Evolutionary conservation across 257 asterid genomes (phyloP), one percentile per base, ranked within the genome.

Genomic region (Jasminum sambac): DNA sequence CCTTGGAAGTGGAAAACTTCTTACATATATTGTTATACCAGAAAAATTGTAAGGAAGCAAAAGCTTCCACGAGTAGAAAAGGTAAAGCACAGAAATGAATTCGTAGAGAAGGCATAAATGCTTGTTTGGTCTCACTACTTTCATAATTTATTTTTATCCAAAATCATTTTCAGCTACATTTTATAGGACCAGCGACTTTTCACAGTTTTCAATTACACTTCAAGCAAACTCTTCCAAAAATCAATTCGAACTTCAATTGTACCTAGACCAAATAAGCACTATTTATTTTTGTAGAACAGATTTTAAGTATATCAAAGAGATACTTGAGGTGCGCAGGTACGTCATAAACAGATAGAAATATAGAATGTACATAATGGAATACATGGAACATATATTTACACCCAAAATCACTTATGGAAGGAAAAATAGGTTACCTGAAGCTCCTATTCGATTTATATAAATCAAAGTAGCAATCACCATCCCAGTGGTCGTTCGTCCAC

Each of bases 401-500:
- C 64, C 36, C 26, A 44, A 63, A 71, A 52, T 23, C 11, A 73
- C 55, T 70, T 41, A 63, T 66, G 17, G 61, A 50, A 57, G 71
- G 79, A 66, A 83, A 69, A 64, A 67, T 30, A 64, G 41, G 52
- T 69, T 83, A 93, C 98, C 98, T 85, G 96, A 90, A 81, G 95
- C 95, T 70, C 97, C 97, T 70, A 85, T 90, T 74, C 98, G 97
- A 78, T 84, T 88, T 68, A 93, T 85, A 85, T 87, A 87, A 76
- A 89, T 83, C 81, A 90, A 76, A 58, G 97, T 93, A 8, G 98
- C 97, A 66, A 93, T 90, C 90, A 93, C 98, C 98, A 93, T 93
- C 74, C 98, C 98, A 26, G 98, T 93, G 52, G 98, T 93, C 48
- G 98, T 93, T 70, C 98, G 84, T 72, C 98, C 98, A 42, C 98